Percentiles rank a stretch among this genome's conserved stretches.
Conservation (phyloP, 768 basidiomycete genomes). For the Gymnopilus dilepis region DNA sequence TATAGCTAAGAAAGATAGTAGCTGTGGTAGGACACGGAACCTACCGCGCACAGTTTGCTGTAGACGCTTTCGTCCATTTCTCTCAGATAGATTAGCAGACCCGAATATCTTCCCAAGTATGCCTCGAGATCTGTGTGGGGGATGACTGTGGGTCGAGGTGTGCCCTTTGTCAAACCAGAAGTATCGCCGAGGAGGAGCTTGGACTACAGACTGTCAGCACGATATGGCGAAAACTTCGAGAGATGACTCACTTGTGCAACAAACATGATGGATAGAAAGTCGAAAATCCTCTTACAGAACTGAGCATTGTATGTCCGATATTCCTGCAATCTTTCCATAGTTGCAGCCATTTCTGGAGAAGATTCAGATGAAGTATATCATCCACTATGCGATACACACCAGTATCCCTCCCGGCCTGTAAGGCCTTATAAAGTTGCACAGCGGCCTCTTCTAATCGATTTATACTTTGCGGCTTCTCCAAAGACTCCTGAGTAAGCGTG, state of each 20-base stretch:
- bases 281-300: slow-evolving; percentile 90
- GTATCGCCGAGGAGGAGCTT: slow-evolving; percentile 70
- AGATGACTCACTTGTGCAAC: slow-evolving; percentile 73
- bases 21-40: slow-evolving; percentile 32
- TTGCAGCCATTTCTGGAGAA: slow-evolving; percentile 88
- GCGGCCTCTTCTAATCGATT: slow-evolving; percentile 82
- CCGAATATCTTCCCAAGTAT: slow-evolving; percentile 87
- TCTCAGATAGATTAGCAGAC: slow-evolving; percentile 89
- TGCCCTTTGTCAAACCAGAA: slow-evolving; percentile 55
- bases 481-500: slow-evolving; percentile 85
- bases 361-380: neutral
- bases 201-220: slow-evolving; percentile 46
- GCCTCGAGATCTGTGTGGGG: slow-evolving; percentile 79
- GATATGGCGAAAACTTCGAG: neutral
- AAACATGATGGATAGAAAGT: slow-evolving; percentile 92
- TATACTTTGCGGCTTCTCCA: slow-evolving; percentile 81
- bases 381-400: slow-evolving; percentile 47
- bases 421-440: slow-evolving; percentile 90
- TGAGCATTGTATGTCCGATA: slow-evolving; percentile 89
- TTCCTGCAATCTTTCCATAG: slow-evolving; percentile 90
- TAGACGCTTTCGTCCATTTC: slow-evolving; percentile 95
- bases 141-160: slow-evolving; percentile 52
- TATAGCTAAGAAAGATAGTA: neutral
- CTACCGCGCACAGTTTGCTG: slow-evolving; percentile 86
- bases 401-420: slow-evolving; percentile 88